These are phyloP conservation scores for Magnusiomyces magnusii DNA, from an alignment of 1,139 yeast species.

Conservation along the genomic window DNA sequence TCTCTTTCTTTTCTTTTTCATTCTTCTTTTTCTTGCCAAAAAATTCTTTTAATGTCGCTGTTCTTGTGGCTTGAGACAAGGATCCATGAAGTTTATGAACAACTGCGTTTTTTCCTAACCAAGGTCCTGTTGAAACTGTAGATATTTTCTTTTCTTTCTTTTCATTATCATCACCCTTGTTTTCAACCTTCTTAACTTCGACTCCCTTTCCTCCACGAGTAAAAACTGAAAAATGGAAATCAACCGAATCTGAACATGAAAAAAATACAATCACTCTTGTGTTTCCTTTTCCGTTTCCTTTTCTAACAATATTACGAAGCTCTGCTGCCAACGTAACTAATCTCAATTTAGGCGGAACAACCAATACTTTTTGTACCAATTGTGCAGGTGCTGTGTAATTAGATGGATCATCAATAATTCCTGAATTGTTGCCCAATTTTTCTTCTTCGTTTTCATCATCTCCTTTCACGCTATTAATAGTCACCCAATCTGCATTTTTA, in stretches of 20 bases:
- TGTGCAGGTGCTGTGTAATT: constrained; percentile 75
- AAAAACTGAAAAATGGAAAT: constrained; percentile 76
- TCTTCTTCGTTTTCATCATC: constrained; percentile 40
- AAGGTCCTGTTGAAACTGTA: constrained; percentile 48
- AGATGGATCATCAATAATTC: constrained; percentile 17
- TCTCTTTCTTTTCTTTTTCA: constrained; percentile 27
- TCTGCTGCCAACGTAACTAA: constrained; percentile 70
- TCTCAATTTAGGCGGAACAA: constrained; percentile 88
- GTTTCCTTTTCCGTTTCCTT: constrained; percentile 19
- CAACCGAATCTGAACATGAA: constrained; percentile 92
- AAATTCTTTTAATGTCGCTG: constrained; percentile 65
- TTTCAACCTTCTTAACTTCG: constrained; percentile 19
- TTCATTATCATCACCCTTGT: constrained; percentile 22
- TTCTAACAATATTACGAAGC: constrained; percentile 43
- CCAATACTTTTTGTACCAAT: constrained; percentile 63
- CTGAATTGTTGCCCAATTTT: not conserved
- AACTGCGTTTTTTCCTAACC: constrained; percentile 42
- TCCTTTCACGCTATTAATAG: constrained; percentile 32
- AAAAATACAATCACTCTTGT: constrained; percentile 74
- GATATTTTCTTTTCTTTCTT: constrained; percentile 20
- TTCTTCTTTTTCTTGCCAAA: constrained; percentile 36
- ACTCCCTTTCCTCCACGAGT: constrained; percentile 36
- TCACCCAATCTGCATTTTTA: constrained; percentile 58
- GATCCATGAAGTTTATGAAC: constrained; percentile 90
- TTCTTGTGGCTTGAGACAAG: constrained; percentile 70